These are phyloP conservation scores for Pelargonium cotyledonis DNA, from an alignment of 441 rosid species.

Conservation along the genomic window DNA sequence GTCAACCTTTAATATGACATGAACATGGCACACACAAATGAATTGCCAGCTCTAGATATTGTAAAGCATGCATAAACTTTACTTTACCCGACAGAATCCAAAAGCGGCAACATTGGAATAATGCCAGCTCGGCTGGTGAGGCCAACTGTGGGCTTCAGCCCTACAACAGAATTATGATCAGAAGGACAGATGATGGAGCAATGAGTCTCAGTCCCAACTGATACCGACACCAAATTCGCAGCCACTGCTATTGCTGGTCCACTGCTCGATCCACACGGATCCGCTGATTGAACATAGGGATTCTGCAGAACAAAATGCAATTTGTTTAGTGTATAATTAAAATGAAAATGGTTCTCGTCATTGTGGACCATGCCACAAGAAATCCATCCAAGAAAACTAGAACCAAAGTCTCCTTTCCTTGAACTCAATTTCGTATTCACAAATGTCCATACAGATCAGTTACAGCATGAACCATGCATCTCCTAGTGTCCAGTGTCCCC, in stretches of 20 bases:
- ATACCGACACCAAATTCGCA: constrained; percentile 34
- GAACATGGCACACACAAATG: too few species aligned
- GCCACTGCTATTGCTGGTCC: constrained; percentile 39
- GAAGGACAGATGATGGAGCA: constrained; percentile 36
- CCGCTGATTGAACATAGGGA: constrained; percentile 25
- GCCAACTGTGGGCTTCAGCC: constrained; percentile 33
- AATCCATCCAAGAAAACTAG: neutral
- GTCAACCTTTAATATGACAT: too few species aligned
- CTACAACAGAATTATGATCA: constrained; percentile 30
- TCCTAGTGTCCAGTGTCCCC: too few species aligned
- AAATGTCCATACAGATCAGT: neutral
- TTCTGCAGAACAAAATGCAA: constrained; percentile 22
- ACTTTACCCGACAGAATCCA: constrained; percentile 31
- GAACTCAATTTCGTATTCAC: neutral
- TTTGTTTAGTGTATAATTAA: neutral
- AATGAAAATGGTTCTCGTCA: neutral
- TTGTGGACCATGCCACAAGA: neutral
- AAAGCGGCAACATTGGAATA: constrained; percentile 23
- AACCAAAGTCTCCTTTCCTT: neutral
- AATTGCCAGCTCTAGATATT: neutral
- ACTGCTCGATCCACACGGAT: constrained; percentile 40
- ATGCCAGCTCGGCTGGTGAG: constrained; percentile 40
- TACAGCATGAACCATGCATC: too few species aligned
- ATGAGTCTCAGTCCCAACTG: constrained; percentile 34
- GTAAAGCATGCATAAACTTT: neutral